Evolutionary conservation across 768 basidiomycete genomes (phyloP).

Genomic region (Mycena belliarum): DNA sequence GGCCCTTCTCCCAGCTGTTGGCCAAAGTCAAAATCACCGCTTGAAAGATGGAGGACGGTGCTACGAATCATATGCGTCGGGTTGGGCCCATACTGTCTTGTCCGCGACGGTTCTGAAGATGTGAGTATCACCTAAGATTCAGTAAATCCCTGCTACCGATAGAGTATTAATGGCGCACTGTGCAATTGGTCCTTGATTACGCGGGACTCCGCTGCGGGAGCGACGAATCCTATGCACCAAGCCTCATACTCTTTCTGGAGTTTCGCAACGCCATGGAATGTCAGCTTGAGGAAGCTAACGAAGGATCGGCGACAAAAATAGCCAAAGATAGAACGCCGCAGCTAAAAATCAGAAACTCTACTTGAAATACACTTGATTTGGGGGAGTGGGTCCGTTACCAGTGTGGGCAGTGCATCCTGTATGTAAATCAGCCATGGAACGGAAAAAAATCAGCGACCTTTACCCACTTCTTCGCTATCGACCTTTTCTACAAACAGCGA

Average conservation of each 20-base stretch:
- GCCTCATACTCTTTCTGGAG: constrained; percentile 65
- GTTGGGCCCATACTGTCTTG: constrained; percentile 63
- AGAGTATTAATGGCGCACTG: constrained; percentile 31
- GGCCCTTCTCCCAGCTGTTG: constrained; percentile 67
- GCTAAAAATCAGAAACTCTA: constrained; percentile 37
- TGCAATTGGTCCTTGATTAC: constrained; percentile 55
- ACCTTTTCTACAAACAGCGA: constrained; percentile 60
- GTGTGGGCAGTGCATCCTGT: constrained; percentile 32
- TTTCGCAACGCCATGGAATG: constrained; percentile 68
- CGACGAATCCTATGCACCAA: constrained; percentile 56
- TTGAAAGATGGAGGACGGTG: constrained; percentile 22
- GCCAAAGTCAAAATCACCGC: not conserved
- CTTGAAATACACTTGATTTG: not conserved
- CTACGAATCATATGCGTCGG: constrained; percentile 61
- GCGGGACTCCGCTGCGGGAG: constrained; percentile 47
- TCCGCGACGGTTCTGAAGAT: constrained; percentile 68
- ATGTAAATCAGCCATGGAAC: not conserved
- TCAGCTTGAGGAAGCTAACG: constrained; percentile 73
- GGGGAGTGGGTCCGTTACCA: constrained; percentile 27
- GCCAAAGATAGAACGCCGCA: constrained; percentile 76
- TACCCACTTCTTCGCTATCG: constrained; percentile 50
- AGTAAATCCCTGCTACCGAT: not conserved
- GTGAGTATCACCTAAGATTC: constrained; percentile 41
- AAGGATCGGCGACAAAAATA: constrained; percentile 80
- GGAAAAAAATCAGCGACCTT: constrained; percentile 1